phyloP scores from a whole-genome alignment of 345 rosid genomes.

The Citrus hindsii region DNA sequence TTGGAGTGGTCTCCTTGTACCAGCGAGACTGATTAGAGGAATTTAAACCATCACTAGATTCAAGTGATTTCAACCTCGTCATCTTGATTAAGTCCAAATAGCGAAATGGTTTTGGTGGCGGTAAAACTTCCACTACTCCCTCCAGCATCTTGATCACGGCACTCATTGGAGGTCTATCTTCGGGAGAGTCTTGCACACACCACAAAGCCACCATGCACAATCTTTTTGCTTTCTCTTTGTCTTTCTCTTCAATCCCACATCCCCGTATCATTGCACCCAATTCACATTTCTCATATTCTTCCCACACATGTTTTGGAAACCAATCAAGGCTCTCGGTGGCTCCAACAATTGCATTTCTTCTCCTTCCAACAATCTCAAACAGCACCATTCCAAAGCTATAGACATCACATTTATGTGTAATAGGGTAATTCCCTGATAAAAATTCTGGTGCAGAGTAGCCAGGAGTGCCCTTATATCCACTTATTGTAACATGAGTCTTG shows the following conservation, averaged over 20 bases:
- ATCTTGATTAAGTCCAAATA: constrained; percentile 9
- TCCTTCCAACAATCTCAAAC: constrained; percentile 14
- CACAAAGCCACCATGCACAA: constrained; percentile 14
- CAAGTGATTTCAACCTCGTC: not conserved
- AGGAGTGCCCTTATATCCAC: constrained; percentile 12
- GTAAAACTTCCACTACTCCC: constrained; percentile 21
- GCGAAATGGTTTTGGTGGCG: constrained; percentile 24
- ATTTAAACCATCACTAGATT: not conserved
- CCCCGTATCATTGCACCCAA: not conserved
- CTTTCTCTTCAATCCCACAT: constrained; percentile 21
- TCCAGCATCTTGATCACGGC: constrained; percentile 31
- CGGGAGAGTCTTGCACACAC: constrained; percentile 25
- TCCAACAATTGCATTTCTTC: not conserved
- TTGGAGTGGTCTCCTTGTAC: constrained; percentile 19
- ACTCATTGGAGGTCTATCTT: constrained; percentile 24
- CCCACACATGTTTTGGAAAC: constrained; percentile 22
- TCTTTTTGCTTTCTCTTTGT: too few relatives aligned
- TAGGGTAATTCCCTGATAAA: not conserved
- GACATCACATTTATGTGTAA: constrained; percentile 17
- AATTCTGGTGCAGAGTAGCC: constrained; percentile 15
- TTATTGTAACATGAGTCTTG: not conserved
- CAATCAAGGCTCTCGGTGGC: constrained; percentile 1
- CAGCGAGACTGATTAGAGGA: not conserved
- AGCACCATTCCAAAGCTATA: constrained; percentile 18
- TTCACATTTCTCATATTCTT: constrained; percentile 8